These are phyloP conservation scores for Corchorus olitorius DNA, from an alignment of 345 rosid genomes.

Conservation along the genomic window DNA sequence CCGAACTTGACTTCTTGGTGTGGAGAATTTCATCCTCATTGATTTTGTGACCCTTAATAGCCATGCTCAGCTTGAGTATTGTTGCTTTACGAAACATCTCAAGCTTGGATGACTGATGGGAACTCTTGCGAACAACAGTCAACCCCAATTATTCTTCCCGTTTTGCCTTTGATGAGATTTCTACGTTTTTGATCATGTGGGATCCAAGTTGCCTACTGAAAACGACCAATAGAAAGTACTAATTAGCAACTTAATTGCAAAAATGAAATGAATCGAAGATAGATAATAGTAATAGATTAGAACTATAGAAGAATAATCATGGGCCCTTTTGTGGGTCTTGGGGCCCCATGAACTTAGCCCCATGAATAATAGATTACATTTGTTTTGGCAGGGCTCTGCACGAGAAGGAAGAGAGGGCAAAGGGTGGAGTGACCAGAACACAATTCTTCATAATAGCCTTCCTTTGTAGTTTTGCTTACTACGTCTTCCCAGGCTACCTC, in stretches of 20 bases:
- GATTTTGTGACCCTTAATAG: background rate
- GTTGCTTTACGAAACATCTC: background rate
- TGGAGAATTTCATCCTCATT: no score
- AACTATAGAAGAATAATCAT: background rate
- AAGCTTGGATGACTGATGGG: background rate
- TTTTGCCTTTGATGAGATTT: background rate
- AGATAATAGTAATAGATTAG: no score
- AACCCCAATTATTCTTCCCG: background rate
- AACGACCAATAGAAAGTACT: background rate
- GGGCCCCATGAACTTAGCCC: background rate
- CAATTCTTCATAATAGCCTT: constrained; percentile 87
- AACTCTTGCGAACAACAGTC: background rate
- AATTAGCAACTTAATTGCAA: background rate
- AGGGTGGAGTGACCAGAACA: constrained; percentile 75
- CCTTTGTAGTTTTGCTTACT: constrained; percentile 84
- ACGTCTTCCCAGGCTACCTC: constrained; percentile 88
- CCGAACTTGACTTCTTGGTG: no score
- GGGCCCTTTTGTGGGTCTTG: background rate
- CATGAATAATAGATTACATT: background rate
- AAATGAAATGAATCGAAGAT: background rate
- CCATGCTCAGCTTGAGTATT: background rate
- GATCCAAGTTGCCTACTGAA: background rate
- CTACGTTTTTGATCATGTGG: background rate
- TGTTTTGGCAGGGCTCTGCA: constrained; percentile 64
- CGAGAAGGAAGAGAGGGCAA: constrained; percentile 75